A percentile compares a stretch with the other conserved stretches of the same genome.
Evolutionary conservation across 306 rosid species (phyloP).

Genomic region (Cyclanthera cordifolia): DNA sequence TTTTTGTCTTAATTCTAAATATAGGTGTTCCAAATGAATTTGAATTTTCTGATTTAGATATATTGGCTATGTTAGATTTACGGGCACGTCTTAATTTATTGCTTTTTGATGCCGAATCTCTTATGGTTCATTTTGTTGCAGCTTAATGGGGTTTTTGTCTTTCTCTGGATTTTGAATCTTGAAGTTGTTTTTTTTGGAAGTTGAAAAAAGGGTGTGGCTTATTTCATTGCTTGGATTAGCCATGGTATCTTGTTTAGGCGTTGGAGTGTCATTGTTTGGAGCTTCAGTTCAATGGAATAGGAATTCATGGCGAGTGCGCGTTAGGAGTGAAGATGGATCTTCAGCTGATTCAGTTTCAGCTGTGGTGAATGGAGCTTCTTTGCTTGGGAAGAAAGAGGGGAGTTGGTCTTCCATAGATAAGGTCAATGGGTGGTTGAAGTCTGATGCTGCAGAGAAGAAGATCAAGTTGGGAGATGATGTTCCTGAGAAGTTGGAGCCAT

Average conservation of each 20-base stretch:
- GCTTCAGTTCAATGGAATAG: neutral
- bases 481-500: slow-evolving; percentile 33
- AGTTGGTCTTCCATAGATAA: slow-evolving; percentile 20
- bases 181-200: neutral
- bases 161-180: neutral
- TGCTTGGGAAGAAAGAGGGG: slow-evolving; percentile 22
- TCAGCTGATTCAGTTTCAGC: too few relatives aligned
- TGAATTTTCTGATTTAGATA: neutral
- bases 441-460: slow-evolving; percentile 18
- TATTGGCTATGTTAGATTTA: neutral
- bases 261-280: slow-evolving; percentile 25
- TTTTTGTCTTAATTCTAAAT: neutral
- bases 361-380: slow-evolving; percentile 13
- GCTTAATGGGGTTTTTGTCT: neutral
- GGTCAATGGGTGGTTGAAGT: slow-evolving; percentile 24
- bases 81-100: neutral
- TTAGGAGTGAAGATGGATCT: too few relatives aligned
- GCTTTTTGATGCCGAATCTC: neutral
- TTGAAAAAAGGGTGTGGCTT: neutral
- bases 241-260: slow-evolving; percentile 42
- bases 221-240: neutral
- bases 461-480: slow-evolving; percentile 3
- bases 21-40: neutral
- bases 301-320: too few relatives aligned
- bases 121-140: neutral